A percentile compares a stretch with the other conserved stretches of the same genome.
phyloP scores from a whole-genome alignment of 2,329 filamentous ascomycete species.

The Cladosporium sp. region DNA sequence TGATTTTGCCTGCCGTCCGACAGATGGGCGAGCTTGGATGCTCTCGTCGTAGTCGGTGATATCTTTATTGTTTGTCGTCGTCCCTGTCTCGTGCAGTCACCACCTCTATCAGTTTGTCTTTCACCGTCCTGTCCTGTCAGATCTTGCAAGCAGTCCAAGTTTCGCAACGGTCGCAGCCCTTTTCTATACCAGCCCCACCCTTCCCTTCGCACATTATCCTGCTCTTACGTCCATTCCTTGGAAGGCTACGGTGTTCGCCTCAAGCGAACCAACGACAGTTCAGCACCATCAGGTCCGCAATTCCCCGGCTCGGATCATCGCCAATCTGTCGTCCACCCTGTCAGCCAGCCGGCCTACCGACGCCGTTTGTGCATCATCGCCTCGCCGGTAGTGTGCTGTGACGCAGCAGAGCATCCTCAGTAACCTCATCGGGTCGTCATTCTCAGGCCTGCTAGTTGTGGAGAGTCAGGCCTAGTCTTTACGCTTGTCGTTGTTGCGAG shows the following conservation, averaged over 20 bases:
- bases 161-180: too few relatives aligned
- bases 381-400: conserved; percentile 3
- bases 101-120: too few relatives aligned
- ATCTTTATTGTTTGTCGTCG: too few relatives aligned
- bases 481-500: too few relatives aligned
- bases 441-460: neutral
- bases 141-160: too few relatives aligned
- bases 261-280: conserved; percentile 5
- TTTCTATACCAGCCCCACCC: too few relatives aligned
- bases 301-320: conserved; percentile 10
- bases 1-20: neutral
- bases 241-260: too few relatives aligned
- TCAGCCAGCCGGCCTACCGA: neutral
- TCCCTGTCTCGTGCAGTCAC: too few relatives aligned
- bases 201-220: too few relatives aligned
- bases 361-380: conserved; percentile 5
- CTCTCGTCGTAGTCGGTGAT: neutral
- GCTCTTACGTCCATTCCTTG: too few relatives aligned
- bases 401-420: neutral
- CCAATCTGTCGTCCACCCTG: neutral
- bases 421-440: neutral
- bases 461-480: too few relatives aligned
- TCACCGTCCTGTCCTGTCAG: too few relatives aligned
- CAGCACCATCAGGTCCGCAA: conserved; percentile 1
- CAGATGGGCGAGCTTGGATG: neutral